Evolutionary conservation across 2,329 filamentous ascomycete species (phyloP), one percentile per base, ranked within the genome.

Genomic region (Monosporascus sp.): DNA sequence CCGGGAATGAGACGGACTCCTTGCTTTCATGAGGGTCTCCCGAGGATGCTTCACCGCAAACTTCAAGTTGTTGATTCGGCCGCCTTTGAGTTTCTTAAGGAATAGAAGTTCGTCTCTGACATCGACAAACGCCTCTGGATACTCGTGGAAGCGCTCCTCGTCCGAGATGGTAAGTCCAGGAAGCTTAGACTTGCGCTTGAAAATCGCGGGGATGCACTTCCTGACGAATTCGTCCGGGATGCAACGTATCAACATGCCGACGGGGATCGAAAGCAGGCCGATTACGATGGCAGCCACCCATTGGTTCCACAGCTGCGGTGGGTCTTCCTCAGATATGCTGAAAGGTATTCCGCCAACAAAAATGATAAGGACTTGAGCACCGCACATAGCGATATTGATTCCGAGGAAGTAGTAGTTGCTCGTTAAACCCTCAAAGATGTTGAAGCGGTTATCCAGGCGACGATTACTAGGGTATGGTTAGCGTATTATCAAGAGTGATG

Each of bases 361-460:
- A 63, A 97, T 82, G 68, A 97, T 97, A 71, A 97, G 80, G 26
- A 94, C 77, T 68, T 97, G 93, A 22, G 89, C 91, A 58, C 85
- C 92, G 60, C 93, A 84, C 88, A 97, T 97, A 69, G 96, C 79
- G 55, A 79, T 66, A 73, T 91, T 91, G 71, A 97, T 97, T 40
- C 74, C 81, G 38, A 95, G 81, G 75, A 97, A 97, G 78, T 95
- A 96, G 74, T 80, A 88, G 70, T 97, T 97, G 67, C 82, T 82
- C 26, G 80, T 80, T 55, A 97, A 81, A 52, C 91, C 91, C 68
- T 97, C 93, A 56, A 97, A 93, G 58, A 97, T 91, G 72, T 97
- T 97, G 78, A 96, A 92, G 52, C 85, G 82, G 72, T 97, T 97
- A 70, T 97, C 93, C 52, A 97, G 79, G 14, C 93, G 90, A 55